Evolutionary conservation across 257 asterid species (phyloP).

Genomic region (Rubia yunnanensis): DNA sequence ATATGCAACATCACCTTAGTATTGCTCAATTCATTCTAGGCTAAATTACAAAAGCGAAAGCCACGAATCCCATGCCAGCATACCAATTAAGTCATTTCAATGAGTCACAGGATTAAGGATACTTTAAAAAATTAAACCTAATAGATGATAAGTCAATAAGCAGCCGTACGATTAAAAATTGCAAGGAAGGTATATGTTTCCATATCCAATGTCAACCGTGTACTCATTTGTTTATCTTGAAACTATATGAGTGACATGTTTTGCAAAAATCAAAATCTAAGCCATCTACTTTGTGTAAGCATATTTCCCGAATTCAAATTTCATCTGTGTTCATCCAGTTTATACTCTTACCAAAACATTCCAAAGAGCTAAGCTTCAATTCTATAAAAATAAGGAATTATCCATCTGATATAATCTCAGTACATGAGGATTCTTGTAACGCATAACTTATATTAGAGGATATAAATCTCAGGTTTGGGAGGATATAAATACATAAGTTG

Average conservation of each 20-base stretch:
- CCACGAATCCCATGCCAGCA: neutral
- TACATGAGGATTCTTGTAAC: neutral
- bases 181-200: neutral
- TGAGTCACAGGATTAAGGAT: neutral
- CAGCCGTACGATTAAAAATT: neutral
- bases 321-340: neutral
- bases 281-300: neutral
- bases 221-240: neutral
- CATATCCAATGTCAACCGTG: neutral
- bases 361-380: neutral
- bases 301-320: neutral
- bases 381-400: neutral
- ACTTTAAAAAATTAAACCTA: neutral
- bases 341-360: neutral
- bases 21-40: neutral
- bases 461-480: neutral
- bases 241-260: neutral
- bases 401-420: neutral
- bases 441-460: neutral
- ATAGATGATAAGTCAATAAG: neutral
- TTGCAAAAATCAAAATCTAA: neutral
- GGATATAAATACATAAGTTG: neutral
- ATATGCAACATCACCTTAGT: neutral
- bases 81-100: neutral
- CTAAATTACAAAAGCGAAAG: neutral